These are phyloP conservation scores for Backusella tarrabulga DNA, from an alignment of 192 early-diverging fungal genomes.

Conservation along the genomic window DNA sequence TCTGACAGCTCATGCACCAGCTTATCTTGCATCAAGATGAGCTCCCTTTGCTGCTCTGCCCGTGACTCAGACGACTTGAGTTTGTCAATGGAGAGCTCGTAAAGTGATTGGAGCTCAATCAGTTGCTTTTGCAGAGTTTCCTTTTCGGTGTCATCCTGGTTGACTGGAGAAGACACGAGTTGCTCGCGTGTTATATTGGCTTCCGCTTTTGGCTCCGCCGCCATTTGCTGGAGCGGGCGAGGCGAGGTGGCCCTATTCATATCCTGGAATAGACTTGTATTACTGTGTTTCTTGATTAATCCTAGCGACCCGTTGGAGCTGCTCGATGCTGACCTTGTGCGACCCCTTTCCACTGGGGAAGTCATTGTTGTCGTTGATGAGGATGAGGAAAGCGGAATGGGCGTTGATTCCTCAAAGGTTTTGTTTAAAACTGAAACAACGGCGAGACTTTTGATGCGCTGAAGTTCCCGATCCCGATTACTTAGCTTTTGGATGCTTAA, in stretches of 20 bases:
- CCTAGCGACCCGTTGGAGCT: neutral
- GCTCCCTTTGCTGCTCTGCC: neutral
- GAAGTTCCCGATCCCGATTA: slow-evolving; percentile 17
- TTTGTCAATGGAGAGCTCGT: neutral
- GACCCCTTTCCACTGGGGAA: neutral
- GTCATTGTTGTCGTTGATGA: neutral
- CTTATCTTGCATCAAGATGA: neutral
- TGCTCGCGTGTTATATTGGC: neutral
- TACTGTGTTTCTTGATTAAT: neutral
- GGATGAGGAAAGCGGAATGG: neutral
- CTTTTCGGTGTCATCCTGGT: neutral
- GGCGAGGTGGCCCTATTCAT: neutral
- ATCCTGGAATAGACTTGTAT: slow-evolving; percentile 7
- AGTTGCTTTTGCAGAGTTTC: neutral
- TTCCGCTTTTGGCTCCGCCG: neutral
- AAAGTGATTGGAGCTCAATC: neutral
- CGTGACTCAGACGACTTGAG: neutral
- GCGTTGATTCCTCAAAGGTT: neutral
- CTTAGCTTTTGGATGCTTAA: neutral
- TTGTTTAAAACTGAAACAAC: slow-evolving; percentile 21
- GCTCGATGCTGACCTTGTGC: neutral
- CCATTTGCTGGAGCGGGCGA: neutral
- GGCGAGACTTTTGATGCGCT: slow-evolving; percentile 16
- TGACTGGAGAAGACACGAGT: neutral
- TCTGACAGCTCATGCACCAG: neutral